Evolutionary conservation across 2,329 filamentous ascomycete species (phyloP).

Genomic region (Trichoderma polysporum): DNA sequence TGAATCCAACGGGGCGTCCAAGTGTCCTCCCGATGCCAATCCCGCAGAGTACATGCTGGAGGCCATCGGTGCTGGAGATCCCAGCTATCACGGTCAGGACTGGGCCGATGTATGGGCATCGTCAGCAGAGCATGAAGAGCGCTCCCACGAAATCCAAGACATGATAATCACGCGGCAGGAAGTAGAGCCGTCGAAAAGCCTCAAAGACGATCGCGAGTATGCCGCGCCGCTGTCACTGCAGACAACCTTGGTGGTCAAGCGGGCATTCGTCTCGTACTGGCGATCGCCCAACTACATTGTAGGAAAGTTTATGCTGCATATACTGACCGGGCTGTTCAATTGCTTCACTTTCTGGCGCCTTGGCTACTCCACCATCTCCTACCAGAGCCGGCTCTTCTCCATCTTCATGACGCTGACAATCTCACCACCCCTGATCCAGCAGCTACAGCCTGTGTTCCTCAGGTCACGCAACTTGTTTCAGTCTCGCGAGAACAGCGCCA

Average conservation of each 20-base stretch:
- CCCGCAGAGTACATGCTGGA: constrained; percentile 58
- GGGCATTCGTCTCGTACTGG: constrained; percentile 64
- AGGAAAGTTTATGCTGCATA: constrained; percentile 62
- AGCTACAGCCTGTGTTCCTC: constrained; percentile 72
- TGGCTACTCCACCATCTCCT: constrained; percentile 56
- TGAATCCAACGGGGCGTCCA: constrained; percentile 46
- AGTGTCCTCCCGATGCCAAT: constrained; percentile 50
- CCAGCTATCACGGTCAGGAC: constrained; percentile 59
- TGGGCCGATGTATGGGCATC: constrained; percentile 62
- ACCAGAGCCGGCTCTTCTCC: constrained; percentile 71
- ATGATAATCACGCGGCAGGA: constrained; percentile 49
- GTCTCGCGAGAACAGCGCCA: constrained; percentile 70
- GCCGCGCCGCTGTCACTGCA: constrained; percentile 60
- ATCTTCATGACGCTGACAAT: constrained; percentile 77
- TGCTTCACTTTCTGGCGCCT: constrained; percentile 69
- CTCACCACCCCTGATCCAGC: constrained; percentile 70
- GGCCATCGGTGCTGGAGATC: constrained; percentile 61
- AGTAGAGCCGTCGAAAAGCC: constrained; percentile 37
- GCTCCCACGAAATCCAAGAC: constrained; percentile 51
- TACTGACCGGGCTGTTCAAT: constrained; percentile 65
- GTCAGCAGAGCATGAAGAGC: constrained; percentile 48
- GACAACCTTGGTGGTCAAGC: constrained; percentile 52
- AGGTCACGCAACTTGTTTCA: constrained; percentile 66
- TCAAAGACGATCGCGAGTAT: constrained; percentile 58
- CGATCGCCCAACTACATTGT: constrained; percentile 62